Base-by-base conservation (phyloP, 495 filamentous ascomycete genomes). In the Rhypophila decipiens region DNA sequence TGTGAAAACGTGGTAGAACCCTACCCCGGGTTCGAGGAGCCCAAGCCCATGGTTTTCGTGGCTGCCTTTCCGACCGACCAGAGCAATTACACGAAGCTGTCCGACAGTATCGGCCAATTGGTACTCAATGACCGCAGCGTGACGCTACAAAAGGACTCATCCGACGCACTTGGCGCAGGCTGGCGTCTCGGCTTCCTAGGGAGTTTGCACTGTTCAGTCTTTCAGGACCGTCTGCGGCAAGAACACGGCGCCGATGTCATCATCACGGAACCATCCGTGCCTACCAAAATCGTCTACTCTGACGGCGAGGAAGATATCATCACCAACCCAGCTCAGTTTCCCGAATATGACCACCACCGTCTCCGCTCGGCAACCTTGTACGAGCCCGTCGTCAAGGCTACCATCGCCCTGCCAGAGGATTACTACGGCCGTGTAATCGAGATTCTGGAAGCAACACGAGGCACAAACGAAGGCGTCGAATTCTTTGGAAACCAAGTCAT, bases 31-130 rank as follows among this genome's bases (percentile, higher is more conserved):
- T 98, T 98, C 51, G 93, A 95, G 66, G 94, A 98, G 60, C 93
- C 93, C 5, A 95, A 98, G 65, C 84, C 91, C 2, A 98, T 98
- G 93, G 93, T 96, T 19, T 98, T 97, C 59, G 93, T 98, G 10
- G 90, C 91, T 4, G 93, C 94, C 1, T 98, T 94, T 54, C 93
- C 93, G 1, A 83, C 87, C 0, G 90, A 98, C 63, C 89, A 94
- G 49, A 71, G 81, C 59, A 85, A 93, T 63, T 91, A 95, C 58
- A 76, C 75, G 49, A 87, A 90, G 59, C 70, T 98, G 10, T 88
- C 94, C 52, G 93, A 98, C 61, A 95, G 88, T 58, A 95, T 98
- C 59, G 85, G 89, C 42, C 93, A 97, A 61, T 75, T 96, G 21
- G 81, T 91, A 15, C 78, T 97, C 47, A 98, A 98, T 61, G 93